Base-by-base conservation (phyloP, 2,329 filamentous ascomycete species). In the Paracoccidioides lutzii region DNA sequence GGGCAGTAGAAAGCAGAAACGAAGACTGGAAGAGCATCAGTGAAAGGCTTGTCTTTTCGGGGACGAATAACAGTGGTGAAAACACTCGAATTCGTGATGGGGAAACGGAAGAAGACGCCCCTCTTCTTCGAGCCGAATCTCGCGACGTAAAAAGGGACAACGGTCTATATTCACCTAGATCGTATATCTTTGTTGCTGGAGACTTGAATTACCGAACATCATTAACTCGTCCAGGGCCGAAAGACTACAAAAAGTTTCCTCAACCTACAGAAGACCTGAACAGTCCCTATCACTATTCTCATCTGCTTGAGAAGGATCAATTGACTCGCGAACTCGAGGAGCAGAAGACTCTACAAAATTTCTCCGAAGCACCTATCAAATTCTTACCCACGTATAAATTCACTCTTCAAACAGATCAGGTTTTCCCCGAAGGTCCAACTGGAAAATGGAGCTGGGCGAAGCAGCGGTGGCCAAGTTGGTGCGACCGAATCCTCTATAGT, bases 321-420 rank as follows among this genome's bases (percentile, higher is more conserved):
- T 78, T 97, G 28, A 83, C 75, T 2, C 77, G 80, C 50, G 90
- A 97, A 70, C 81, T 81, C 53, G 70, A 70, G 4, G 82, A 83
- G 0, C 82, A 83, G 0, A 79, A 83, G 14, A 88, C 87, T 2
- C 74, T 95, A 30, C 90, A 97, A 60, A 84, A 88, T 4, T 75
- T 98, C 38, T 73, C 75, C 8, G 93, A 98, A 72, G 80, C 83
- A 0, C 74, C 79, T 0, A 82, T 97, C 57, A 71, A 70, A 3
- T 98, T 97, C 65, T 86, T 90, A 1, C 93, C 93, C 0, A 96
- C 93, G 0, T 98, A 98, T 76, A 98, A 98, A 71, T 94, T 93
- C 68, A 77, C 78, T 0, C 64, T 71, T 35, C 67, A 69, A 6
- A 71, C 75, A 12, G 72, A 70, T 32, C 63, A 77, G 1, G 66